Conservation (phyloP, 305 asterid species). For the Ajuga reptans region DNA sequence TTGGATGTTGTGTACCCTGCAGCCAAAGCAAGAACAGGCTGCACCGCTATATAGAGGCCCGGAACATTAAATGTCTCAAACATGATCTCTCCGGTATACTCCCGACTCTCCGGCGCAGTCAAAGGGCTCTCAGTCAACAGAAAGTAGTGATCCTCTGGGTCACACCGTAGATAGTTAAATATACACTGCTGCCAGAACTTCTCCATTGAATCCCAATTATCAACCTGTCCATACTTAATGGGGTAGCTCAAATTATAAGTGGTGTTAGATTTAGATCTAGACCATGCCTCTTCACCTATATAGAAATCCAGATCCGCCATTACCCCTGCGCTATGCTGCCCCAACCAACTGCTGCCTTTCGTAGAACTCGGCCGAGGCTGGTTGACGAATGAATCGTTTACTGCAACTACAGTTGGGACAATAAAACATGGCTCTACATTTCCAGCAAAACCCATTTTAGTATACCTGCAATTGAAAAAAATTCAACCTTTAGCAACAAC, state of each 20-base stretch:
- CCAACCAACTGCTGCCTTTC: constrained; percentile 59
- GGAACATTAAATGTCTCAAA: constrained; percentile 94
- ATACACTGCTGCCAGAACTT: constrained; percentile 96
- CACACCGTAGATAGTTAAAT: constrained; percentile 73
- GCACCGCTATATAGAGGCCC: constrained; percentile 88
- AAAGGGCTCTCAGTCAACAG: constrained; percentile 86
- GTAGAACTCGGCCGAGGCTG: constrained; percentile 51
- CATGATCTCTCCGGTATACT: constrained; percentile 93
- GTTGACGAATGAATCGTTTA: constrained; percentile 65
- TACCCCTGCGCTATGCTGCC: constrained; percentile 89
- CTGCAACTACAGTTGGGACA: constrained; percentile 75
- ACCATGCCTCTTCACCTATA: constrained; percentile 79
- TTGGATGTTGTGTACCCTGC: constrained; percentile 95
- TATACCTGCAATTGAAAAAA: constrained; percentile 43
- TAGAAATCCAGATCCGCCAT: constrained; percentile 95
- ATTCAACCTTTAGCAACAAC: background rate
- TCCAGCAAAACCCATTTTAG: constrained; percentile 95
- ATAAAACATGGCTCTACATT: constrained; percentile 87
- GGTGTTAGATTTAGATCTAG: constrained; percentile 69
- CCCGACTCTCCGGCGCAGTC: constrained; percentile 92
- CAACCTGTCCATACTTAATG: constrained; percentile 85
- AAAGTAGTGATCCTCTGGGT: constrained; percentile 96
- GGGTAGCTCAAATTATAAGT: constrained; percentile 68
- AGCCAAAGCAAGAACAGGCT: constrained; percentile 95
- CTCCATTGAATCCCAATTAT: constrained; percentile 96